A percentile compares a stretch with the other conserved stretches of the same genome.
These are phyloP conservation scores for Hyphopichia homilentoma DNA, from an alignment of 805 yeast genomes.

Conservation along the genomic window DNA sequence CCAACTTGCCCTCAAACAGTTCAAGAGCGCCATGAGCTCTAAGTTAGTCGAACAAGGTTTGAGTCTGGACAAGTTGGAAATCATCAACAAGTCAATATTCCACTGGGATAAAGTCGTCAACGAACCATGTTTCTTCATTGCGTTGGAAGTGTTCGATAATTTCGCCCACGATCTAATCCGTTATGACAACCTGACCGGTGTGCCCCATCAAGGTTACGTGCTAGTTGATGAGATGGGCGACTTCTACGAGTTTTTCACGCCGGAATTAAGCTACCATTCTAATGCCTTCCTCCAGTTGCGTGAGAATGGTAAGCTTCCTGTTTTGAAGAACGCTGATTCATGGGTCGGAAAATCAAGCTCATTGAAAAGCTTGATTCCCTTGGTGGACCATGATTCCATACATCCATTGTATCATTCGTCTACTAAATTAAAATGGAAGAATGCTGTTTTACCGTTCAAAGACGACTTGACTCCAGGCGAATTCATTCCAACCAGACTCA, in stretches of 20 bases:
- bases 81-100: slow-evolving; percentile 72
- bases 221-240: slow-evolving; percentile 70
- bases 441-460: slow-evolving; percentile 59
- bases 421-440: slow-evolving; percentile 37
- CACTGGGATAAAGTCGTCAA: slow-evolving; percentile 61
- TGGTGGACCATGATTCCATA: slow-evolving; percentile 24
- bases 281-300: slow-evolving; percentile 54
- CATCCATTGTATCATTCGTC: slow-evolving; percentile 63
- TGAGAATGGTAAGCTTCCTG: slow-evolving; percentile 40
- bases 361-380: slow-evolving; percentile 25
- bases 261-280: slow-evolving; percentile 57
- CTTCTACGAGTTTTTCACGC: slow-evolving; percentile 67
- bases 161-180: slow-evolving; percentile 78
- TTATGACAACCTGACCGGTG: slow-evolving; percentile 62
- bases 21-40: slow-evolving; percentile 27
- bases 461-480: slow-evolving; percentile 70
- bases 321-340: slow-evolving; percentile 22
- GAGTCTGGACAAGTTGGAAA: slow-evolving; percentile 55
- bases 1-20: slow-evolving; percentile 58
- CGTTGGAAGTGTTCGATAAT: slow-evolving; percentile 81
- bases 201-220: slow-evolving; percentile 77
- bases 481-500: slow-evolving; percentile 73
- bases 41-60: slow-evolving; percentile 36
- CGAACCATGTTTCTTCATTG: slow-evolving; percentile 74
- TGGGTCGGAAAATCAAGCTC: slow-evolving; percentile 20